Base-by-base conservation (phyloP, 1,284 basidiomycete species). In the Ceratobasidium sp. region DNA sequence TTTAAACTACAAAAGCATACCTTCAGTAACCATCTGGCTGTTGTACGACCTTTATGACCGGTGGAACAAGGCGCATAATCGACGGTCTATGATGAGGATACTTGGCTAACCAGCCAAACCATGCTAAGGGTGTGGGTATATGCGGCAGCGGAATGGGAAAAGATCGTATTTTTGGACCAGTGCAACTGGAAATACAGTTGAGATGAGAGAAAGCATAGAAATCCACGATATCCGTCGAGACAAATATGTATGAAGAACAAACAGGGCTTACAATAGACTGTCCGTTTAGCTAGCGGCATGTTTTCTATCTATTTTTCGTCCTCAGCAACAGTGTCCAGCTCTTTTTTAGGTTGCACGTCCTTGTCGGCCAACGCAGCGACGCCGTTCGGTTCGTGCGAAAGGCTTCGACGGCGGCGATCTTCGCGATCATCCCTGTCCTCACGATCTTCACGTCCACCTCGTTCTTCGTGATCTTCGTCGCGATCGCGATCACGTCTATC, bases 311-410 rank as follows among this genome's bases (percentile, higher is more conserved):
- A 76, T 83, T 83, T 79, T 84, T 85, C 78, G 85, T 85, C 54
- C 88, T 87, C 5, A 88, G 88, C 20, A 86, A 85, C 6, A 85
- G 84, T 82, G 87, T 89, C 76, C 88, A 84, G 78, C 87, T 85
- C 79, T 86, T 85, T 33, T 88, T 87, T 58, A 86, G 86, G 42
- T 85, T 86, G 80, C 85, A 84, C 83, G 83, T 87, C 65, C 85
- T 83, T 77, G 86, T 87, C 80, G 87, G 83, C 81, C 86, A 86
- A 20, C 3, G 53, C 8, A 88, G 87, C 77, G 85, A 84, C 60
- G 83, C 81, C 71, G 51, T 61, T 73, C 35, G 69, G 56, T 42
- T 73, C 69, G 28, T 28, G 69, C 0, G 69, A 73, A 15, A 73
- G 26, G 28, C 69, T 73, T 23, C 69, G 69, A 8, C 69, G 54